Base-by-base conservation (phyloP, 2,329 filamentous ascomycete species). In the Rhynchosporium agropyri region DNA sequence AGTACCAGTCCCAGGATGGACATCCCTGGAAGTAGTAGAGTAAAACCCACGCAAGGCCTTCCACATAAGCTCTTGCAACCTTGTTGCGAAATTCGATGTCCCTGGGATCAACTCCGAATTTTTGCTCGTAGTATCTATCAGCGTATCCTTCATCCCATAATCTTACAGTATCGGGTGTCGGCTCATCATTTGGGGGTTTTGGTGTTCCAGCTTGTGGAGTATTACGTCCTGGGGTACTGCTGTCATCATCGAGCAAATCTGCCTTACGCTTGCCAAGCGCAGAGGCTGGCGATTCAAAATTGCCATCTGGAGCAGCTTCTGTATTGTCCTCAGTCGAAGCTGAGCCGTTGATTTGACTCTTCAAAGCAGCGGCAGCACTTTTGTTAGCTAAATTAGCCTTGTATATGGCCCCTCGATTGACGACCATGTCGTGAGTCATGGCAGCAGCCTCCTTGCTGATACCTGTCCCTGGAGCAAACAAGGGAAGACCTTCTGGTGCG, bases 1-100 rank as follows among this genome's bases (percentile, higher is more conserved):
- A 99, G 76, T 95, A 99, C 95, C 95, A 99, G 58, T 94, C 96
- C 95, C 96, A 99, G 0, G 92, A 97, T 28, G 95, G 92, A 72
- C 95, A 99, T 31, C 95, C 95, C 77, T 99, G 95, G 76, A 97
- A 97, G 76, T 99, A 99, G 77, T 99, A 99, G 42, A 93, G 82
- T 57, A 99, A 80, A 45, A 99, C 95, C 95, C 96, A 99, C 28
- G 90, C 90, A 9, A 99, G 83, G 42, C 95, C 95, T 79, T 98
- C 92, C 12, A 94, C 92, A 75, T 99, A 99, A n/a, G 91, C 86
- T 60, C 87, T 85, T 42, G 90, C 95, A 62, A 99, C 96, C 73
- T 92, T 85, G 76, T 93, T 89, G 60, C 94, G 90, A 76, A 98
- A 98, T 58, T 87, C 90, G 55, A 90, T 81, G 75, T 99, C 90